Evolutionary conservation across 2,329 filamentous ascomycete species (phyloP).

Genomic region (Harringtonia lauricola): DNA sequence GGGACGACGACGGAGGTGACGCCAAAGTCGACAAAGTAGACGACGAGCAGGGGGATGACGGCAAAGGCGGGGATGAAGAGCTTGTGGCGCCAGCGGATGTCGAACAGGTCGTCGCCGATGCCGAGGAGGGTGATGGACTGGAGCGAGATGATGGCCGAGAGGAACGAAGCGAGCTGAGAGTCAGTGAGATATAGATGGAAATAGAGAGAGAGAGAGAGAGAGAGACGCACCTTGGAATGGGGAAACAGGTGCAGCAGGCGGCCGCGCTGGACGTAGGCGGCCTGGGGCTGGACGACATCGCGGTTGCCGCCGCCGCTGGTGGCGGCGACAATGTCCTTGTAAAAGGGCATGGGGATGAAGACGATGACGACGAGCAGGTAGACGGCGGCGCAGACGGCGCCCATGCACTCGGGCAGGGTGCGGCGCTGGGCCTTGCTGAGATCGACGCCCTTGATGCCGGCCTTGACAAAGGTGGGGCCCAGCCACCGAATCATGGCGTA

Average conservation of each 20-base stretch:
- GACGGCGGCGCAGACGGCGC: slow-evolving; percentile 81
- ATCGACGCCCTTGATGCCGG: slow-evolving; percentile 82
- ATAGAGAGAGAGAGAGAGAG: neutral
- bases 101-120: slow-evolving; percentile 91
- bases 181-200: neutral
- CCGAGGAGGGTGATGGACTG: slow-evolving; percentile 86
- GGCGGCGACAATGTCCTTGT: slow-evolving; percentile 92
- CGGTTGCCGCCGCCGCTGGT: slow-evolving; percentile 89
- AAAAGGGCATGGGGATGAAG: slow-evolving; percentile 95
- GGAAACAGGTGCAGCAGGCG: slow-evolving; percentile 86
- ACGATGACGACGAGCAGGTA: slow-evolving; percentile 82
- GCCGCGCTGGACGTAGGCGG: slow-evolving; percentile 66
- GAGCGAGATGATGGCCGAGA: slow-evolving; percentile 86
- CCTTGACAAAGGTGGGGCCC: slow-evolving; percentile 76
- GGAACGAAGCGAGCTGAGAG: slow-evolving; percentile 75
- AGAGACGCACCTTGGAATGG: slow-evolving; percentile 65
- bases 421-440: slow-evolving; percentile 59
- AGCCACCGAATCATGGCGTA: slow-evolving; percentile 91
- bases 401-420: slow-evolving; percentile 94
- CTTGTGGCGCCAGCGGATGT: slow-evolving; percentile 98
- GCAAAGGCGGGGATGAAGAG: slow-evolving; percentile 94
- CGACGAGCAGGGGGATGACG: slow-evolving; percentile 82
- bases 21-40: slow-evolving; percentile 97
- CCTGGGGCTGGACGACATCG: slow-evolving; percentile 62
- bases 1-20: slow-evolving; percentile 94